Evolutionary conservation across 148 eudicot genomes (phyloP).

Genomic region (Fagopyrum tataricum): DNA sequence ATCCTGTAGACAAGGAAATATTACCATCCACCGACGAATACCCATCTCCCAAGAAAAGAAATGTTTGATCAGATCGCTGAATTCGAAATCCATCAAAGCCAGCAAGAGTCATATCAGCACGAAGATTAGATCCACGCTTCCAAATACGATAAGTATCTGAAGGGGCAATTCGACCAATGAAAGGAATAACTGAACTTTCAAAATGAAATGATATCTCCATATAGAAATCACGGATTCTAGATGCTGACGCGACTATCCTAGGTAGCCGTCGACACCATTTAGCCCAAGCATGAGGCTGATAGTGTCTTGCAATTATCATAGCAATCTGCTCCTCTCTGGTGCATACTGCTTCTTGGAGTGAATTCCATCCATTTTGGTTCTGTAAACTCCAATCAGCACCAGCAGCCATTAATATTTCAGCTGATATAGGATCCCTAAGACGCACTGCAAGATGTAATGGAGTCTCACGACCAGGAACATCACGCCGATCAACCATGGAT

Average conservation of each 20-base stretch:
- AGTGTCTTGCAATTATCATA: conserved; percentile 46
- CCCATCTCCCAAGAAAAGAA: conserved; percentile 61
- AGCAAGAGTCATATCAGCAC: conserved; percentile 72
- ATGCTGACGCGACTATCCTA: conserved; percentile 40
- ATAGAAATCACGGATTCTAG: conserved; percentile 59
- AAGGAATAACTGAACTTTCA: conserved; percentile 68
- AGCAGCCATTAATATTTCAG: conserved; percentile 52
- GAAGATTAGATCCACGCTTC: conserved; percentile 62
- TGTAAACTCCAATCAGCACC: conserved; percentile 72
- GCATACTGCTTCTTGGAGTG: conserved; percentile 60
- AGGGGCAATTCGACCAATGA: conserved; percentile 55
- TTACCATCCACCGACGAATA: conserved; percentile 43
- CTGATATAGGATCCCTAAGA: conserved; percentile 39
- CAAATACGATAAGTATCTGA: conserved; percentile 64
- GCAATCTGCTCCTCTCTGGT: conserved; percentile 52
- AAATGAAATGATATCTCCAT: conserved; percentile 64
- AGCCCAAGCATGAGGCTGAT: conserved; percentile 61
- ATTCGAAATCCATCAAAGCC: conserved; percentile 65
- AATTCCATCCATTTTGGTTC: conserved; percentile 66
- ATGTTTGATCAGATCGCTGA: conserved; percentile 56
- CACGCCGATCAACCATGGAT: conserved; percentile 48
- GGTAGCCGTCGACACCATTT: conserved; percentile 70
- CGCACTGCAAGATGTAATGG: conserved; percentile 56
- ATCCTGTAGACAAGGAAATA: conserved; percentile 32
- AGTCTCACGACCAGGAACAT: conserved; percentile 57